These are phyloP conservation scores for Metrosideros polymorpha DNA, from an alignment of 441 rosid genomes.

Conservation along the genomic window DNA sequence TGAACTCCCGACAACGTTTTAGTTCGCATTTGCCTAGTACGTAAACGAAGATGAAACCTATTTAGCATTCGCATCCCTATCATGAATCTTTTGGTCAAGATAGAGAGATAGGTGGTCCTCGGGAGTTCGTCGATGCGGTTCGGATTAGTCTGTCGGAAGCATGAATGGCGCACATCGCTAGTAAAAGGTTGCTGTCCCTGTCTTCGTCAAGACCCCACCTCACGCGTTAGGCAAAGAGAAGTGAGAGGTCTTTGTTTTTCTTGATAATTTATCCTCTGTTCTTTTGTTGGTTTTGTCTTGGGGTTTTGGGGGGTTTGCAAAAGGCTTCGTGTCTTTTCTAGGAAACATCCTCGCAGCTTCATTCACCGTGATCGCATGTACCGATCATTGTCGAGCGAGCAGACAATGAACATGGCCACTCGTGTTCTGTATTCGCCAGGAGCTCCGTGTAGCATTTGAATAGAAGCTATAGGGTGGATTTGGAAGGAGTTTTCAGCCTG, in stretches of 20 bases:
- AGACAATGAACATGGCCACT: neutral
- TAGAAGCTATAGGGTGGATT: neutral
- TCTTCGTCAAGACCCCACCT: neutral
- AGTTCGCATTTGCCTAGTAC: neutral
- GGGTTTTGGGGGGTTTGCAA: neutral
- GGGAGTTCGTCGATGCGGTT: neutral
- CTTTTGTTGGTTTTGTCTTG: neutral
- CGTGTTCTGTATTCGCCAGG: neutral
- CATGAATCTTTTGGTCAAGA: neutral
- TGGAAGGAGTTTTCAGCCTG: no score
- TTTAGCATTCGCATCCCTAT: neutral
- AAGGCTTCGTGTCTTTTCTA: neutral
- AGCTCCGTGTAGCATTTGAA: neutral
- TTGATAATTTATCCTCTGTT: neutral
- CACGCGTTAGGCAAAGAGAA: neutral
- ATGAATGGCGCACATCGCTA: neutral
- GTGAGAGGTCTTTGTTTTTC: neutral
- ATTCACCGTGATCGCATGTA: neutral
- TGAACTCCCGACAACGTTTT: neutral
- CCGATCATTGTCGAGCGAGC: neutral
- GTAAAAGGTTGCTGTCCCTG: neutral
- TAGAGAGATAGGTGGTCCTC: neutral
- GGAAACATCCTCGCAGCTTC: slow-evolving; percentile 14
- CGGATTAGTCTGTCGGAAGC: neutral
- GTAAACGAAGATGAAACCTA: no score